These are phyloP conservation scores for Hygrophorus pudorinus DNA, from an alignment of 768 basidiomycete species.

Conservation along the genomic window DNA sequence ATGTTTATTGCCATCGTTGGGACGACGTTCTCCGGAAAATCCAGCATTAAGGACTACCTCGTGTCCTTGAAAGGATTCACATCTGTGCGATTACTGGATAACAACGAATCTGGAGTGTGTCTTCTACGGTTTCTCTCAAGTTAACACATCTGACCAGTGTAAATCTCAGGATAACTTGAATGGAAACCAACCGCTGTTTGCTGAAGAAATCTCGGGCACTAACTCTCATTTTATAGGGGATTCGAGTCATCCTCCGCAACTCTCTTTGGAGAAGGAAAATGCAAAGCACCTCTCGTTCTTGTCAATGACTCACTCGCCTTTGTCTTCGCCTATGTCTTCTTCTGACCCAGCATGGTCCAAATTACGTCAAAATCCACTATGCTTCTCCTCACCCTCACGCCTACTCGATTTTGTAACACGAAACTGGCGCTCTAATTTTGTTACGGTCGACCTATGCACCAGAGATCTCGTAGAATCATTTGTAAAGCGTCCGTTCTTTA, in stretches of 20 bases:
- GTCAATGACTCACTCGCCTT: conserved; percentile 26
- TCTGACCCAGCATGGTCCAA: conserved; percentile 1
- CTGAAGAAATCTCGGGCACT: conserved; percentile 1
- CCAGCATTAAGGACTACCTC: conserved; percentile 50
- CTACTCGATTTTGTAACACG: conserved; percentile 70
- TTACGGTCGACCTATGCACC: conserved; percentile 64
- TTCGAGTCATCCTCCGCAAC: conserved; percentile 1
- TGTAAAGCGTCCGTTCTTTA: conserved; percentile 80
- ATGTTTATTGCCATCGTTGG: conserved; percentile 70
- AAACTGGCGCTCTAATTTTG: conserved; percentile 73
- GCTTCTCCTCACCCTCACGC: conserved; percentile 36
- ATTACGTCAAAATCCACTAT: conserved; percentile 9
- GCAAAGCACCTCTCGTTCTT: conserved; percentile 30
- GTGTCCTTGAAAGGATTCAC: conserved; percentile 47
- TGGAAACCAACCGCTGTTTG: not conserved
- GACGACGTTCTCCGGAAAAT: conserved; percentile 52
- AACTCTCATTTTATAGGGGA: conserved; percentile 9
- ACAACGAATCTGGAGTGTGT: conserved; percentile 16
- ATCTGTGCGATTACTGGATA: conserved; percentile 24
- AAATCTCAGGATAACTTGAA: not conserved
- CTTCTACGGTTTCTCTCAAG: conserved; percentile 1
- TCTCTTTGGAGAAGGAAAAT: conserved; percentile 1
- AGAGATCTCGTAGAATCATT: conserved; percentile 55
- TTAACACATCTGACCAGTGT: not conserved
- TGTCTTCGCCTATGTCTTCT: conserved; percentile 10